Base-by-base conservation (phyloP, 345 rosid species). In the Rhodomyrtus tomentosa region DNA sequence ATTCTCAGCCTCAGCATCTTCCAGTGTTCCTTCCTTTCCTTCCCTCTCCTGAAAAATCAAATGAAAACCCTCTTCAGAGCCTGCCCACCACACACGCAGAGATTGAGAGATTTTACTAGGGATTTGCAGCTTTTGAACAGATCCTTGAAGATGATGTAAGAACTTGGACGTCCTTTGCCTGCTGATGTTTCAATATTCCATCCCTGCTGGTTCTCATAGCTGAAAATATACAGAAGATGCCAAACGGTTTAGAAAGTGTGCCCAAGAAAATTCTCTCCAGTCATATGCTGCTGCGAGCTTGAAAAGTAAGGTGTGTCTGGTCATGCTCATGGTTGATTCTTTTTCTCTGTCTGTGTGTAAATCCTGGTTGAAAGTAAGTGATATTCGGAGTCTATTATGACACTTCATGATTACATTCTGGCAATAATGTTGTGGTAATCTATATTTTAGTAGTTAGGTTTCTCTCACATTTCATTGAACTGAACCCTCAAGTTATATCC, bases 141-240 rank as follows among this genome's bases (percentile, higher is more conserved):
- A 82, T 88, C 93, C 51, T 85, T 87, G 90, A 92, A 91, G 90
- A 88, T 89, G 86, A 92, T 88, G 87, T 85, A 89, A 88, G 89
- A 84, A 29, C 83, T 82, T 83, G 87, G 87, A 68, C 59, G 80
- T 52, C 72, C 85, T 82, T 55, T 48, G 81, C 82, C 27, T 89
- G 83, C 73, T 81, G 52, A 81, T 53, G 74, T 36, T 68, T 68
- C 76, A 32, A 80, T 80, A 80, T 80, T 80, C 82, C 82, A 49
- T 80, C 36, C 55, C 20, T 45, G 55, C n/a, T 80, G 82, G 38
- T n/a, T 7, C 82, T 49, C 55, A 51, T 80, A 7, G 82, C 82
- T 80, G 54, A 51, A 49, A 48, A 80, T 45, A 45, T 42, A 29
- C 82, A 80, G 29, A 80, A 49, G 82, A 80, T 29, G 50, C 36